phyloP scores from a whole-genome alignment of 108 stramenopile genomes.

The Conticribra guillardii region DNA sequence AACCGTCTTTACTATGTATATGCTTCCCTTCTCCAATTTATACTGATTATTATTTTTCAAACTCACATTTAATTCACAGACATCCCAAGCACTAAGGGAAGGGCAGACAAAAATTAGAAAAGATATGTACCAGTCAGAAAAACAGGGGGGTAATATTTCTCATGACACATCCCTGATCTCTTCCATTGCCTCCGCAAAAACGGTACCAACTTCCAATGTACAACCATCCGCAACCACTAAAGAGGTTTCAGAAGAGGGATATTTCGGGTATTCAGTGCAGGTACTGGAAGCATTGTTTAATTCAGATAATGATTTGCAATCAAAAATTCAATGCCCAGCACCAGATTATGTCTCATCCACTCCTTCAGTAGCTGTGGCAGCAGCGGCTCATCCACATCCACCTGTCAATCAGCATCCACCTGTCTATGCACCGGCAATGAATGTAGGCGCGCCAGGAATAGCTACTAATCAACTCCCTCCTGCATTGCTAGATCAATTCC shows the following conservation, averaged over 20 bases:
- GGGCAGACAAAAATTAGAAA: constrained; percentile 41
- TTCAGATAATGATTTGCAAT: constrained; percentile 18
- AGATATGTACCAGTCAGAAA: constrained; percentile 18
- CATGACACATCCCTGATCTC: background rate
- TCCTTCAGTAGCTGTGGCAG: constrained; percentile 5
- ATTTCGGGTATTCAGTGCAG: constrained; percentile 27
- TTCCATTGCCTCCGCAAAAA: background rate
- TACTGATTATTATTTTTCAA: background rate
- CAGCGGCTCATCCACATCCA: background rate
- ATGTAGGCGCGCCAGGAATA: background rate
- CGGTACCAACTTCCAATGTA: constrained; percentile 3
- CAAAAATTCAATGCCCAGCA: background rate
- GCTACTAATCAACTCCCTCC: background rate
- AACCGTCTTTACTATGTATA: background rate
- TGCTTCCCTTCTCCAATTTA: background rate
- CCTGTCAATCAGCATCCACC: constrained; percentile 2
- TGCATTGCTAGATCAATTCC: background rate
- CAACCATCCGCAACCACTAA: background rate
- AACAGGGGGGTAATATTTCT: background rate
- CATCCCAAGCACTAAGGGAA: constrained; percentile 45
- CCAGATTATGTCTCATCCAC: background rate
- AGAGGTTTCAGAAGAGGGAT: constrained; percentile 25
- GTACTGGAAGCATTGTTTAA: constrained; percentile 34
- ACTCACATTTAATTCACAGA: constrained; percentile 7
- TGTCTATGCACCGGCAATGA: background rate